Base-by-base conservation (phyloP, 805 yeast genomes). In the Brettanomyces anomalus region DNA sequence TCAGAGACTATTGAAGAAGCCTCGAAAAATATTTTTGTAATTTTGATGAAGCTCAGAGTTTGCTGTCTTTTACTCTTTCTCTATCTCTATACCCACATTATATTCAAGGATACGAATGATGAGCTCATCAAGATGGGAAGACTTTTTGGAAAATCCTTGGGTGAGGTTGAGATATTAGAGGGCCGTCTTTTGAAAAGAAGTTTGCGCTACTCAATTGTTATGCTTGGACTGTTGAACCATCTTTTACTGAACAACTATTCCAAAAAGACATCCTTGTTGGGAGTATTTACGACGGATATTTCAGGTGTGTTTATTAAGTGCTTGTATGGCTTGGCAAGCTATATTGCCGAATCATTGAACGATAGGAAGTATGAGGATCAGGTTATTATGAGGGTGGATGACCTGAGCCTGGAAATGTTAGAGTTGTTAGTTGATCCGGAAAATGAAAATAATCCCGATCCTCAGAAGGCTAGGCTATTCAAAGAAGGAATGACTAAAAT, bases 251-350 rank as follows among this genome's bases (percentile, higher is more conserved):
- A 44, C 20, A 43, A 43, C 40, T 40, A 42, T 33, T 17, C 38
- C 30, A 42, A 43, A 30, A 18, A 39, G 21, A 28, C 37, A 42
- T 18, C 42, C 44, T 37, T 39, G 36, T 43, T 50, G 52, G 49
- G 42, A 40, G 14, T 45, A 34, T 37, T 55, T 10, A 45, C 57
- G 3, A 43, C 54, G 3, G 61, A 56, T 42, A 37, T 58, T 17
- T 41, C 58, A 14, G 49, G 48, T 37, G 42, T 55, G 13, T 48
- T 58, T 28, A 42, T 43, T 41, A 47, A 53, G 17, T 44, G 49
- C 5, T 41, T 48, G 7, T 41, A 39, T 26, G 43, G 49, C 10
- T 33, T 55, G 6, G 43, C 49, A 17, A 45, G 47, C 11, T 48
- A 43, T 26, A 19, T 56, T 13, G 46, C 50, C 8, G 46, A 49